Evolutionary conservation across 2,329 filamentous ascomycete genomes (phyloP).

Genomic region (Exutisphaerella laricina): DNA sequence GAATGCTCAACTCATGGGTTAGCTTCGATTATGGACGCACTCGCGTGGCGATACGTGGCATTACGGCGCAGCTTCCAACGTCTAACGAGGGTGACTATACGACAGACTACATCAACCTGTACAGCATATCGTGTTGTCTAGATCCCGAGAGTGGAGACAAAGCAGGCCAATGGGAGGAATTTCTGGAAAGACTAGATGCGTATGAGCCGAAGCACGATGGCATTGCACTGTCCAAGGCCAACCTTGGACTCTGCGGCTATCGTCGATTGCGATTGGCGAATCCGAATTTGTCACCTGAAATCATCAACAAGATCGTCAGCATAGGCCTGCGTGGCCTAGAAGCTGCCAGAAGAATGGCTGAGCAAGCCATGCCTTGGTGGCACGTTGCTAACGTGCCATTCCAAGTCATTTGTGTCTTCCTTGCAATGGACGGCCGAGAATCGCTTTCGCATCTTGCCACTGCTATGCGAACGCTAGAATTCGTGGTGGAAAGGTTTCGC

Average conservation of each 20-base stretch:
- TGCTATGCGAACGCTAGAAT: conserved; percentile 42
- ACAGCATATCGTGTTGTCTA: conserved; percentile 50
- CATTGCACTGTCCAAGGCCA: conserved; percentile 44
- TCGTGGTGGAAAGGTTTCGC: conserved; percentile 29
- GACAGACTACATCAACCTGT: conserved; percentile 47
- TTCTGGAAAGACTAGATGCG: conserved; percentile 28
- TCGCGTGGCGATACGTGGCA: conserved; percentile 45
- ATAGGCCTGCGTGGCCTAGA: conserved; percentile 44
- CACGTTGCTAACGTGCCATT: conserved; percentile 57
- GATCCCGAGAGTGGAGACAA: conserved; percentile 43
- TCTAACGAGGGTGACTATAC: conserved; percentile 40
- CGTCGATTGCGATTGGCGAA: conserved; percentile 50
- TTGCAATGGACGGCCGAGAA: conserved; percentile 51
- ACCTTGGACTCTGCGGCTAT: conserved; percentile 52
- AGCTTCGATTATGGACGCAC: conserved; percentile 55
- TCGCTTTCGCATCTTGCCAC: conserved; percentile 46
- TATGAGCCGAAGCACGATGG: conserved; percentile 30
- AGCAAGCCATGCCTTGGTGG: conserved; percentile 50
- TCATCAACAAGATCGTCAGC: conserved; percentile 45
- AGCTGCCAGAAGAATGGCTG: conserved; percentile 45
- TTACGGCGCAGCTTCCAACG: conserved; percentile 40
- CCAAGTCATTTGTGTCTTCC: conserved; percentile 51
- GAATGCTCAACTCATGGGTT: conserved; percentile 55
- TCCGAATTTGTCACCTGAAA: conserved; percentile 39
- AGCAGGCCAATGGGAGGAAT: conserved; percentile 31